Evolutionary conservation across 2,329 filamentous ascomycete genomes (phyloP), one percentile per base, ranked within the genome.

Genomic region (Diplodia sapinea): DNA sequence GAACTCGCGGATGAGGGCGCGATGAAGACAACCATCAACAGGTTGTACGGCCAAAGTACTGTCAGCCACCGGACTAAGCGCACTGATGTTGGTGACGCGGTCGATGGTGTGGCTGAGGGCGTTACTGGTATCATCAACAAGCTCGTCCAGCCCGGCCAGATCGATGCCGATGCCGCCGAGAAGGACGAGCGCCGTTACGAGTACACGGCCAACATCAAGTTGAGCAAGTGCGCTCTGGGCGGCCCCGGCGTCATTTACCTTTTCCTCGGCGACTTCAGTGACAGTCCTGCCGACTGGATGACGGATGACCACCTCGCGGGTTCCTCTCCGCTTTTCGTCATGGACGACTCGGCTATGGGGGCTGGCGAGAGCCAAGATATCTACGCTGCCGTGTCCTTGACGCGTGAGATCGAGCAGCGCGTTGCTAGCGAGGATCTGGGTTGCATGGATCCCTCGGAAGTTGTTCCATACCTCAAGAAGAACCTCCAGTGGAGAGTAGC

Each of bases 161-260:
- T 57, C 75, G 71, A 76, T 74, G 71, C 71, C 73, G 68, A 68
- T 71, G 57, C 74, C 64, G 64, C 74, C 3, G 75, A 84, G 36
- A 74, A 75, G 62, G 76, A 84, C 43, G 73, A 75, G 66, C 31
- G 64, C 67, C 47, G 82, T 81, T 6, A 85, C 68, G 55, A 94
- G 72, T 94, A 91, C 86, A 83, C 88, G 29, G 87, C 87, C 71
- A 91, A 91, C 72, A 83, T 94, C 54, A 80, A 82, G 17, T 86
- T 89, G 26, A 81, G 83, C 65, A 89, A 88, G 69, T 84, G 86
- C 68, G 86, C 87, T 2, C 77, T 91, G 9, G 81, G 84, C 12
- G 85, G 84, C 1, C 87, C 89, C 0, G 92, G 89, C 73, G 83
- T 82, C 65, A 81, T 94, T 23, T 86, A 89, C 74, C 80, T 94